Base-by-base conservation (phyloP, 208 protist species). In the Acanthamoeba healyi region DNA sequence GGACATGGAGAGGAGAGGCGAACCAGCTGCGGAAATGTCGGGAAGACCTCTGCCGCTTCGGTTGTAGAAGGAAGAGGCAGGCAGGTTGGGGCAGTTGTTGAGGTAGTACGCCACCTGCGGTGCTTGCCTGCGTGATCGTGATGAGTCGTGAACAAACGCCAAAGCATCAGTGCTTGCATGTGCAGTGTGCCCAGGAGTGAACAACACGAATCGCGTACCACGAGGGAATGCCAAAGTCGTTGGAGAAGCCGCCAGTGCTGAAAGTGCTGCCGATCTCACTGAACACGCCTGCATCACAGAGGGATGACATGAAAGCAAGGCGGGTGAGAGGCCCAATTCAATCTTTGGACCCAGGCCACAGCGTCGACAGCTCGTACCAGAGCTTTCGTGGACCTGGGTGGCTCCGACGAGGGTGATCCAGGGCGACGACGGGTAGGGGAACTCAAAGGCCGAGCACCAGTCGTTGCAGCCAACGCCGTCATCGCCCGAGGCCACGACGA, bases 21-120 rank as follows among this genome's bases (percentile, higher is more conserved):
- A 34, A 89, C 81, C 88, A 81, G 67, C 63, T 5, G 88, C 88
- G 34, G 88, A 56, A 63, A 93, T 93, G n/a, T 93, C 88, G 34
- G 88, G 88, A 1, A 93, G 88, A 38, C n/a, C 88, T 1, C 88
- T 2, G n/a, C 88, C 88, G 44, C 46, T 82, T 1, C 46, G 32
- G 65, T 93, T 93, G 88, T 34, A 93, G 88, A 42, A 93, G 58
- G 56, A 93, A 14, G 51, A 63, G 22, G 56, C 29, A 2, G 88
- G 88, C 61, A 93, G 88, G 42, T 93, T 81, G 67, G 88, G 88
- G 88, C 63, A 72, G 49, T 93, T 93, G 17, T 93, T 93, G 42
- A 93, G 88, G 34, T 93, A 93, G 63, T 93, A 82, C 15, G 58
- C 88, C 42, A 93, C 88, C 29, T 93, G 40, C 44, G 58, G 14